Evolutionary conservation across 2,329 filamentous ascomycete genomes (phyloP), one percentile per base, ranked within the genome.

Genomic region (Alternaria arbusti): DNA sequence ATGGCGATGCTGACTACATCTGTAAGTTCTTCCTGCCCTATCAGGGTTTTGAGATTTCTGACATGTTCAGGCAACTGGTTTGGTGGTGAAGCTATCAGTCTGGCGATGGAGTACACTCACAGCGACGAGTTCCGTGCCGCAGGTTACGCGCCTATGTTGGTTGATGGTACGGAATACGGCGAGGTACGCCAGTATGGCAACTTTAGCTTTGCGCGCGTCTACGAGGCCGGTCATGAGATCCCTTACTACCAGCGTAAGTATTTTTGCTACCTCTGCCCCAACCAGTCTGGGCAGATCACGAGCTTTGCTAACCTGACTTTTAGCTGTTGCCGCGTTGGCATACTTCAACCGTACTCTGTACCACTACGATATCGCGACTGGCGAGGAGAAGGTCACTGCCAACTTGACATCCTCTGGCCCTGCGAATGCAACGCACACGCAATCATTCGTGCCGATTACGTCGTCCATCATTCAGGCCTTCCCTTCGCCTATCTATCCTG

Each of bases 151-250:
- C 70, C 77, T 6, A 73, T 81, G 61, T 59, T 74, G 2, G 79
- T 81, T 22, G 76, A 79, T 51, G 81, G 79, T 12, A 68, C 69
- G 6, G 77, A 81, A 51, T 81, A 81, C 57, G 81, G 82, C 57
- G 80, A 80, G 54, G 79, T 81, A 36, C 70, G 78, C 17, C 78
- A 81, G 57, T 74, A 76, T 50, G 79, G 78, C 23, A 81, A 81
- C 58, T 75, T 83, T 55, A 80, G 77, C 45, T 84, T 83, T 71
- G 70, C 75, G 4, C 68, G 78, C 12, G 65, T 79, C 9, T 80
- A 78, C 40, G 80, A 83, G 47, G 67, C 80, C 7, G 81, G 82
- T 3, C 81, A 83, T 51, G 76, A 80, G 57, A 73, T 82, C n/a
- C 79, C 80, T 1, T 82, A 74, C 66, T 82, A 82, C 63, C 81